phyloP scores from a whole-genome alignment of 768 basidiomycete genomes.

The Suillus subalutaceus region DNA sequence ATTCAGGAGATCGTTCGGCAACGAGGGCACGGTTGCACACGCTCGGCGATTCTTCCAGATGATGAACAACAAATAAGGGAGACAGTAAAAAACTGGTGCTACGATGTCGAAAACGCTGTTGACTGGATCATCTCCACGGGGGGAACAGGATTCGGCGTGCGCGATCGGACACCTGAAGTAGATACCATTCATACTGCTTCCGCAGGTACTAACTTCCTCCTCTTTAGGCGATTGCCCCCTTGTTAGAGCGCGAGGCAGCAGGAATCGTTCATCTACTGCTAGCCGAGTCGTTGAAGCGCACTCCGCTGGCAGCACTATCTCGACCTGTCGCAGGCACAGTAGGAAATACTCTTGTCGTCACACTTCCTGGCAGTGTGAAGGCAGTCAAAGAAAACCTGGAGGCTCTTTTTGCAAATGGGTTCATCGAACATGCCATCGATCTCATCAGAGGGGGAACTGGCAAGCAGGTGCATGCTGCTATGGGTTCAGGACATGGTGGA shows the following conservation, averaged over 20 bases:
- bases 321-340: conserved; percentile 82
- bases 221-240: conserved; percentile 55
- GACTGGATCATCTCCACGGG: conserved; percentile 85
- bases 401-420: conserved; percentile 56
- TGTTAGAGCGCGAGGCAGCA: conserved; percentile 68
- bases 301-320: conserved; percentile 80
- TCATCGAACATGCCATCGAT: conserved; percentile 73
- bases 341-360: conserved; percentile 67
- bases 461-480: conserved; percentile 52
- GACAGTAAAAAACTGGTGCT: conserved; percentile 49
- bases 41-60: conserved; percentile 64
- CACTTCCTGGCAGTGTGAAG: conserved; percentile 84
- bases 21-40: conserved; percentile 40
- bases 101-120: conserved; percentile 38
- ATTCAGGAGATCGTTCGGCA: conserved; percentile 53
- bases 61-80: conserved; percentile 54
- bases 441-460: conserved; percentile 73
- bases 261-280: conserved; percentile 79
- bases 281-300: conserved; percentile 67
- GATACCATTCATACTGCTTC: not conserved
- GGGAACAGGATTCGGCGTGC: conserved; percentile 83
- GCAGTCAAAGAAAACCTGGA: conserved; percentile 81
- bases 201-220: not conserved
- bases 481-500: conserved; percentile 39
- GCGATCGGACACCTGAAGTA: conserved; percentile 87